These are phyloP conservation scores for Microcos paniculata DNA, from an alignment of 345 rosid species.

Conservation along the genomic window DNA sequence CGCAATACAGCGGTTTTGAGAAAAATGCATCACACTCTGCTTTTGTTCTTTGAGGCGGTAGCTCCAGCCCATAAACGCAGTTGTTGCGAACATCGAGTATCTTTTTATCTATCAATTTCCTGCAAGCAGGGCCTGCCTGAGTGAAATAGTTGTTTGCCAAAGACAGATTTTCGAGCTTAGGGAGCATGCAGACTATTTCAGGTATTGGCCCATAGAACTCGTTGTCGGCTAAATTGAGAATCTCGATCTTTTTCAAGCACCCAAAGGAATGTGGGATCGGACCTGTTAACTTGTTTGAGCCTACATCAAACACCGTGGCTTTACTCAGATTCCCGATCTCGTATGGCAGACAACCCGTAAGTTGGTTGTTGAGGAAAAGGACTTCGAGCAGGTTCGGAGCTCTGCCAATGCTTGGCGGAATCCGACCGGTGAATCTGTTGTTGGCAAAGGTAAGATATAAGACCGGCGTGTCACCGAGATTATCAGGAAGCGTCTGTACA, in stretches of 20 bases:
- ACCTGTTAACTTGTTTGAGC: slow-evolving; percentile 46
- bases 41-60: slow-evolving; percentile 41
- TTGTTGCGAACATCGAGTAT: slow-evolving; percentile 43
- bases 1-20: slow-evolving; percentile 20
- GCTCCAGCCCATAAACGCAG: slow-evolving; percentile 57
- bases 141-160: slow-evolving; percentile 56
- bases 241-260: slow-evolving; percentile 39
- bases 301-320: slow-evolving; percentile 39
- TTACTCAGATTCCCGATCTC: slow-evolving; percentile 46
- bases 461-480: slow-evolving; percentile 42
- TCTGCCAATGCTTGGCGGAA: slow-evolving; percentile 51
- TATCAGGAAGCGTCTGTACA: slow-evolving; percentile 33
- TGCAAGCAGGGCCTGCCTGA: slow-evolving; percentile 49
- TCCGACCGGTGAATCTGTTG: slow-evolving; percentile 45
- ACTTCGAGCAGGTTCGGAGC: slow-evolving; percentile 40
- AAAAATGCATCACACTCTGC: slow-evolving; percentile 37
- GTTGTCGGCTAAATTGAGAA: slow-evolving; percentile 40
- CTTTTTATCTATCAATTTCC: slow-evolving; percentile 30
- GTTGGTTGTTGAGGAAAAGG: slow-evolving; percentile 46
- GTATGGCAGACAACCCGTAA: slow-evolving; percentile 54
- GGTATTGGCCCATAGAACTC: slow-evolving; percentile 46
- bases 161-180: slow-evolving; percentile 29
- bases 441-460: slow-evolving; percentile 56
- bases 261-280: slow-evolving; percentile 57
- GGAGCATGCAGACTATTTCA: slow-evolving; percentile 47